Evolutionary conservation across 1,139 yeast genomes (phyloP).

Genomic region (Zhuliangozyma blackwelliae): DNA sequence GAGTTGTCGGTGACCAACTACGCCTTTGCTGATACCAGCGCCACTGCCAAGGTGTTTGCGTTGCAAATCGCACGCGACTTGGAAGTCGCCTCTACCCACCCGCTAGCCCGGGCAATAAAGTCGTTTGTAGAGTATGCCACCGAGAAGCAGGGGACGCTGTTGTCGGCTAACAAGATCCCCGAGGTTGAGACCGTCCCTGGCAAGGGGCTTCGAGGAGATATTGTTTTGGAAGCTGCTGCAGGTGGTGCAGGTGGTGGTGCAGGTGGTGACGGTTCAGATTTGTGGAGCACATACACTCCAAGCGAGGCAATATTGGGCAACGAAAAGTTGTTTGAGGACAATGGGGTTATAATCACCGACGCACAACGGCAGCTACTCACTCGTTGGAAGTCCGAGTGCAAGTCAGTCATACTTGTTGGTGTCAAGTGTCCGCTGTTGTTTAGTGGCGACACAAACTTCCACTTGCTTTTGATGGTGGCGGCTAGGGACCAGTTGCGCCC

Average conservation of each 20-base stretch:
- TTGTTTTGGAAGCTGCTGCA: conserved; percentile 20
- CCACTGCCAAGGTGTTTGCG: conserved; percentile 22
- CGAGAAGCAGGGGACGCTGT: conserved; percentile 11
- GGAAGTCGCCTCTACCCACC: conserved; percentile 67
- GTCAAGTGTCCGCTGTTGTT: conserved; percentile 25
- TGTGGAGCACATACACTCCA: conserved; percentile 30
- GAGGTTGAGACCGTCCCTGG: conserved; percentile 54
- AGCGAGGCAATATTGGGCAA: conserved; percentile 58
- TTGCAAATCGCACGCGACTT: conserved; percentile 55
- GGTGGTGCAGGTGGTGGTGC: no score
- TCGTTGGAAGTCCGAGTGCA: conserved; percentile 60
- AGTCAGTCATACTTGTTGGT: conserved; percentile 60
- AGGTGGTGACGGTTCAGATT: conserved; percentile 9
- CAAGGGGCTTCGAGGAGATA: conserved; percentile 49
- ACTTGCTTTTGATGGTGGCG: conserved; percentile 47
- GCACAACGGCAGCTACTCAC: conserved; percentile 27
- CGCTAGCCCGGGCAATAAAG: conserved; percentile 58
- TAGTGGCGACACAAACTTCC: conserved; percentile 14
- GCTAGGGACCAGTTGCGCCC: conserved; percentile 63
- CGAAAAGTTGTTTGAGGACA: conserved; percentile 50
- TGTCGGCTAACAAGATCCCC: conserved; percentile 41
- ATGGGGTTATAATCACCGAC: conserved; percentile 24
- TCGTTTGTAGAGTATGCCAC: conserved; percentile 29
- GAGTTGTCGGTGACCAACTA: conserved; percentile 54
- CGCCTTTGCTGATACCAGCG: conserved; percentile 17